Evolutionary conservation across 257 asterid genomes (phyloP).

Genomic region (Nicotiana benthamiana): DNA sequence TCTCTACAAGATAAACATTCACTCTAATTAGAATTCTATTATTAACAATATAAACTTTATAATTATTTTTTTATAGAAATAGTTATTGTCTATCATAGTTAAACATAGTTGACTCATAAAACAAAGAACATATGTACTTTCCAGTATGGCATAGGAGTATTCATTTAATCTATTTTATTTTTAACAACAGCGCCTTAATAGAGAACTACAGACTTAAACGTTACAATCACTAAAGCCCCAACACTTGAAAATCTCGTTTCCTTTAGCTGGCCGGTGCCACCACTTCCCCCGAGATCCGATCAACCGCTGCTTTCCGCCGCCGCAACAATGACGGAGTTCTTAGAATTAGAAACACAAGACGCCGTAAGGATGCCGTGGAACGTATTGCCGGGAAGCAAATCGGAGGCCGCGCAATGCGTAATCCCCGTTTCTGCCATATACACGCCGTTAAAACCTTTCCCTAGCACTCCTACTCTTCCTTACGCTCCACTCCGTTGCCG

Average conservation of each 20-base stretch:
- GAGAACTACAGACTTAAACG: background rate
- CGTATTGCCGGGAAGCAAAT: slow-evolving; percentile 90
- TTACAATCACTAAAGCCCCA: background rate
- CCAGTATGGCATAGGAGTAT: too few relatives aligned
- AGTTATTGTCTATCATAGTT: too few relatives aligned
- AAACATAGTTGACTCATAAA: too few relatives aligned
- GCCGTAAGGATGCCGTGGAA: slow-evolving; percentile 98
- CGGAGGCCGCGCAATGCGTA: slow-evolving; percentile 76
- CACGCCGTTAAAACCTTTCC: slow-evolving; percentile 78
- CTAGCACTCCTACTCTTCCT: slow-evolving; percentile 58
- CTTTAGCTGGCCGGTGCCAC: slow-evolving; percentile 7
- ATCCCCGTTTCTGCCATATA: slow-evolving; percentile 92
- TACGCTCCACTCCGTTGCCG: slow-evolving; percentile 95
- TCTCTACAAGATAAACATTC: too few relatives aligned
- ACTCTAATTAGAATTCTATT: too few relatives aligned
- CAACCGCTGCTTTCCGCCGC: slow-evolving; percentile 11
- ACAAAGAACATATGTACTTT: too few relatives aligned
- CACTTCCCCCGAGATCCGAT: slow-evolving; percentile 4
- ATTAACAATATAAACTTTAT: too few relatives aligned
- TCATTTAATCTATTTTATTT: background rate
- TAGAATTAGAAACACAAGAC: slow-evolving; percentile 71
- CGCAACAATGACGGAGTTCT: slow-evolving; percentile 69
- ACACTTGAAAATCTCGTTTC: background rate
- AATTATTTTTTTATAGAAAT: too few relatives aligned
- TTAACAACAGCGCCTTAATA: background rate